These are phyloP conservation scores for Phytophthora pluvialis DNA, from an alignment of 352 stramenopile genomes.

Conservation along the genomic window DNA sequence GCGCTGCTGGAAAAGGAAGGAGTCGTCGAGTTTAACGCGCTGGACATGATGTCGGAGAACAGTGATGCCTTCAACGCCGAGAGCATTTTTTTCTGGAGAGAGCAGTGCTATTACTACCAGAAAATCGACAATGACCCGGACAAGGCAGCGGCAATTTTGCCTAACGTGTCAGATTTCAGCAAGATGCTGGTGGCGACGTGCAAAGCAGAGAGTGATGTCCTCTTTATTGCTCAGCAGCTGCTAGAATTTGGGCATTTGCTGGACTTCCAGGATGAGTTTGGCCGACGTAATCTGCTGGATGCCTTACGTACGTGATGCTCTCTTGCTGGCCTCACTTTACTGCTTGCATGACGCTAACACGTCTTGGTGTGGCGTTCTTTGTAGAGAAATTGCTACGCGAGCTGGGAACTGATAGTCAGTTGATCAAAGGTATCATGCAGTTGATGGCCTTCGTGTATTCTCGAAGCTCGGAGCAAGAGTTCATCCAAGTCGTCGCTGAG, in stretches of 20 bases:
- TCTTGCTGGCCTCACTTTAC: not conserved
- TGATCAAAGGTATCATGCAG: slow-evolving; percentile 77
- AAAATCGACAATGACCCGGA: slow-evolving; percentile 65
- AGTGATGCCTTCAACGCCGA: slow-evolving; percentile 52
- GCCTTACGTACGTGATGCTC: slow-evolving; percentile 53
- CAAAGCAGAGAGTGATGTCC: slow-evolving; percentile 50
- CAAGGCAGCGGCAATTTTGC: slow-evolving; percentile 55
- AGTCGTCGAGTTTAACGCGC: slow-evolving; percentile 47
- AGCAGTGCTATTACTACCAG: slow-evolving; percentile 81
- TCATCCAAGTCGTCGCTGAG: slow-evolving; percentile 79
- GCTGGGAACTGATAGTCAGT: slow-evolving; percentile 55
- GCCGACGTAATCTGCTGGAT: slow-evolving; percentile 71
- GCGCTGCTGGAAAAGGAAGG: slow-evolving; percentile 38
- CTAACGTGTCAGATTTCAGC: slow-evolving; percentile 75
- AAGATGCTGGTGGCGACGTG: slow-evolving; percentile 64
- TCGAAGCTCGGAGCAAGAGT: slow-evolving; percentile 74
- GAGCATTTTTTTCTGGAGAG: slow-evolving; percentile 81
- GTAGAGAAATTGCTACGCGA: slow-evolving; percentile 67
- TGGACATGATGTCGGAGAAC: slow-evolving; percentile 51
- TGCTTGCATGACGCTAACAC: slow-evolving; percentile 2
- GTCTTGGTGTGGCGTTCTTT: slow-evolving; percentile 10
- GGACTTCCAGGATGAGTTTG: slow-evolving; percentile 85
- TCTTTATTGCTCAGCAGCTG: slow-evolving; percentile 77
- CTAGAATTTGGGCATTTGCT: slow-evolving; percentile 66
- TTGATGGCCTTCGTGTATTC: slow-evolving; percentile 79